Conservation (phyloP, 345 rosid species). For the Durio zibethinus region DNA sequence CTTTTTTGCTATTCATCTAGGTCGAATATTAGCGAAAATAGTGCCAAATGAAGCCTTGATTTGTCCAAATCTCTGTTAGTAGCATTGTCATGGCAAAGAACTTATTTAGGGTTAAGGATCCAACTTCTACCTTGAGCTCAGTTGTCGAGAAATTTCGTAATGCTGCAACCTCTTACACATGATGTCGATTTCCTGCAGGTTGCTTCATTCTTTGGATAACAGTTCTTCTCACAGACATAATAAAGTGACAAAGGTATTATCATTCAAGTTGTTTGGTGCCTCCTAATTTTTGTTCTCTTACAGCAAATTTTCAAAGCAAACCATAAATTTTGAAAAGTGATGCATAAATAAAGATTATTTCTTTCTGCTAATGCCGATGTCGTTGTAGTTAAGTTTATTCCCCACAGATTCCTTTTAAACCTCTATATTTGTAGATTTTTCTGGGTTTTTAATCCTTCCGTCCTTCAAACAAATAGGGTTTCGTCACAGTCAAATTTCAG, state of each 20-base stretch:
- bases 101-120: too few species aligned
- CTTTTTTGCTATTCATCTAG: neutral
- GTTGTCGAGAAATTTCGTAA: neutral
- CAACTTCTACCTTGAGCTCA: neutral
- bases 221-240: neutral
- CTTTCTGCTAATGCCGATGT: neutral
- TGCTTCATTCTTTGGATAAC: neutral
- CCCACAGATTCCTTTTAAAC: neutral
- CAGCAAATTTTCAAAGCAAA: neutral
- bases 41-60: neutral
- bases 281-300: neutral
- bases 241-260: constrained; percentile 3
- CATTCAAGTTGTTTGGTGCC: neutral
- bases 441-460: neutral
- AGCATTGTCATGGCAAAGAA: neutral
- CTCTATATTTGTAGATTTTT: neutral
- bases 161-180: neutral
- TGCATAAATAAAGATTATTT: neutral
- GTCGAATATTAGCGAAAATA: neutral
- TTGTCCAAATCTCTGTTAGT: neutral
- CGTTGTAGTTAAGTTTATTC: neutral
- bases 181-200: neutral
- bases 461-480: neutral
- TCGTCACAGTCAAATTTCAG: neutral
- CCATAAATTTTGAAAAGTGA: neutral